A percentile compares a stretch with the other conserved stretches of the same genome.
These are phyloP conservation scores for Solanum clarkiae DNA, from an alignment of 257 asterid species.

Conservation along the genomic window DNA sequence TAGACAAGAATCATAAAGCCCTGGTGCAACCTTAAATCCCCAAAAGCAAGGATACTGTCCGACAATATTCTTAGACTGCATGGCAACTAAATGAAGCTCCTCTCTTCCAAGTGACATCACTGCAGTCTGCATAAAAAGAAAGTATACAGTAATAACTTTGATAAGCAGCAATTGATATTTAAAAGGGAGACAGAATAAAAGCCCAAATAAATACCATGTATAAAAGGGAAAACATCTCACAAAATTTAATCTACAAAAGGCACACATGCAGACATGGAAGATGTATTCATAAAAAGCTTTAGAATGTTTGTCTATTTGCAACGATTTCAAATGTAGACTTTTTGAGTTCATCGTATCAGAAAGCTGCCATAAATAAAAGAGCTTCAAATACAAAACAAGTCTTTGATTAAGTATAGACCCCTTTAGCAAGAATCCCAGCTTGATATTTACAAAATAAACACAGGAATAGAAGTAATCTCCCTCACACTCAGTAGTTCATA, in stretches of 20 bases:
- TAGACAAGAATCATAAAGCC: slow-evolving; percentile 74
- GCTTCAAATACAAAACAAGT: background rate
- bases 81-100: slow-evolving; percentile 90
- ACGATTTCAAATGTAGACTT: background rate
- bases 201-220: background rate
- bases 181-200: background rate
- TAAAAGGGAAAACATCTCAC: background rate
- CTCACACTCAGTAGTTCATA: background rate
- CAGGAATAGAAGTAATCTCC: background rate
- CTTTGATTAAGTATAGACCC: background rate
- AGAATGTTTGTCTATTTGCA: background rate
- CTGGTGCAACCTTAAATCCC: slow-evolving; percentile 69
- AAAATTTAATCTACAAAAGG: background rate
- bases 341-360: background rate
- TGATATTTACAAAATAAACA: background rate
- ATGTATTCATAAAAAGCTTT: background rate
- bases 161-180: background rate
- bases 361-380: background rate
- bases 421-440: background rate
- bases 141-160: background rate
- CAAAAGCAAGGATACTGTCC: slow-evolving; percentile 72
- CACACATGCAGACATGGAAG: background rate
- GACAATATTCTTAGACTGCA: slow-evolving; percentile 66
- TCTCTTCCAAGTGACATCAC: slow-evolving; percentile 55
- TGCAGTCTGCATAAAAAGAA: slow-evolving; percentile 51